A percentile compares a stretch with the other conserved stretches of the same genome.
Evolutionary conservation across 2,329 filamentous ascomycete genomes (phyloP).

Genomic region (Aciculosporium take): DNA sequence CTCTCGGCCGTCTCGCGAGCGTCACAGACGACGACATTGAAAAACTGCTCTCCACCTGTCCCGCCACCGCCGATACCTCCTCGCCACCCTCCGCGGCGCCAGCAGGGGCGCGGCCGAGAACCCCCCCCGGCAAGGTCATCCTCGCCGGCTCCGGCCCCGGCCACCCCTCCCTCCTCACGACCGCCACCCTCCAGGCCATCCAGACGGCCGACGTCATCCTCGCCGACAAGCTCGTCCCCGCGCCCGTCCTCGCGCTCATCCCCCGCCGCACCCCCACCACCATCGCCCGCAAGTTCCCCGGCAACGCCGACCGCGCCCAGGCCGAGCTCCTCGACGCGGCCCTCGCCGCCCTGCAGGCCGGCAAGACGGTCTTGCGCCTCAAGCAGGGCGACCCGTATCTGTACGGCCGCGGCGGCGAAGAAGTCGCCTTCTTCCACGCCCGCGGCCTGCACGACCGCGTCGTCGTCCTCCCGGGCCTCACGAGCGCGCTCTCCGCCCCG

Average conservation of each 20-base stretch:
- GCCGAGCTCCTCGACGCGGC: conserved; percentile 74
- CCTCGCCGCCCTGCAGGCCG: conserved; percentile 47
- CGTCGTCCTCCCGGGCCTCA: conserved; percentile 75
- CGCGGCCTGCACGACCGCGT: conserved; percentile 52
- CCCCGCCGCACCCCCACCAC: conserved; percentile 78
- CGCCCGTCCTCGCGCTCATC: conserved; percentile 74
- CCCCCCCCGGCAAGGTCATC: conserved; percentile 52
- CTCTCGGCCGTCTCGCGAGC: conserved; percentile 63
- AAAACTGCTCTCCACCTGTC: conserved; percentile 59
- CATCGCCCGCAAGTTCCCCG: conserved; percentile 94
- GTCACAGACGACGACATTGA: conserved; percentile 72
- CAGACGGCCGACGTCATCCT: conserved; percentile 63
- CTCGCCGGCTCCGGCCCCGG: conserved; percentile 87
- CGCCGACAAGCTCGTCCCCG: conserved; percentile 74
- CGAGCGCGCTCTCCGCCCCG: conserved; percentile 72
- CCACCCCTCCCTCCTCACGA: conserved; percentile 80
- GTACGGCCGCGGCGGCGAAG: conserved; percentile 88
- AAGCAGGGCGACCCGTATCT: conserved; percentile 97
- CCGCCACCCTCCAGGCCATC: conserved; percentile 65
- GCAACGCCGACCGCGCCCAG: conserved; percentile 88
- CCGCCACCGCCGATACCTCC: conserved; percentile 19
- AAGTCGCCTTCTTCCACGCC: conserved; percentile 67
- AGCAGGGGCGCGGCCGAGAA: too few species aligned
- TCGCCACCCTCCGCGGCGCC: conserved; percentile 36
- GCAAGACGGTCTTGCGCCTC: conserved; percentile 70